Evolutionary conservation across 2,329 filamentous ascomycete species (phyloP).

Genomic region (Coniochaeta prunicola): DNA sequence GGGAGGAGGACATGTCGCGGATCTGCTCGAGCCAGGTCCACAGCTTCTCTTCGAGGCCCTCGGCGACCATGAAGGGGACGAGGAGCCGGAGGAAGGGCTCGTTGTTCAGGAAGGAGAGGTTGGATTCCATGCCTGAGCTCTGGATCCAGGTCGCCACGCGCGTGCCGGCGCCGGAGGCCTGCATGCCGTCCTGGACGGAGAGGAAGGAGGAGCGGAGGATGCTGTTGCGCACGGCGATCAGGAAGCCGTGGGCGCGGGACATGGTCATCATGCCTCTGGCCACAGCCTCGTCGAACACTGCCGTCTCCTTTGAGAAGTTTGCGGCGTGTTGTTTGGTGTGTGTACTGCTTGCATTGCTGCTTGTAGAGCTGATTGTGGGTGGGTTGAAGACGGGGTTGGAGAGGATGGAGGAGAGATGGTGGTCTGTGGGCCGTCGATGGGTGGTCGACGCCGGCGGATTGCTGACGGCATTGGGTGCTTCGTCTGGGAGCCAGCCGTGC

Average conservation of each 20-base stretch:
- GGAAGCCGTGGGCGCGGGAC: constrained; percentile 44
- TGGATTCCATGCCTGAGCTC: constrained; percentile 38
- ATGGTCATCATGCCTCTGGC: constrained; percentile 49
- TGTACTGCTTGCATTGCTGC: constrained; percentile 24
- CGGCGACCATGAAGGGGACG: constrained; percentile 43
- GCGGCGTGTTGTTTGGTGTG: constrained; percentile 11
- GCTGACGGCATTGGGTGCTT: constrained; percentile 11
- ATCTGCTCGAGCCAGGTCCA: constrained; percentile 46
- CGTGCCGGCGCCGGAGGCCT: constrained; percentile 34
- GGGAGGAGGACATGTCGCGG: constrained; percentile 13
- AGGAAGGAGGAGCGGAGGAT: constrained; percentile 25
- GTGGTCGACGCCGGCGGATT: constrained; percentile 6
- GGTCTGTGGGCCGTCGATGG: constrained; percentile 32
- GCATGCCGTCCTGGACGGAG: constrained; percentile 25
- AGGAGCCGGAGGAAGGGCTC: constrained; percentile 30
- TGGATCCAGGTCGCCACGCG: constrained; percentile 48
- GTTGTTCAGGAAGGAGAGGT: constrained; percentile 36
- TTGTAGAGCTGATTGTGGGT: constrained; percentile 11
- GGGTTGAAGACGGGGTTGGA: constrained; percentile 46
- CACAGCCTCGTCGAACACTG: constrained; percentile 49
- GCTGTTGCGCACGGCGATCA: constrained; percentile 38
- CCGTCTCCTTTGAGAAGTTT: constrained; percentile 23
- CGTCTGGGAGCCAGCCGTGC: constrained; percentile 36
- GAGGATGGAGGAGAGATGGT: constrained; percentile 49
- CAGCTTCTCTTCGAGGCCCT: constrained; percentile 40